Base-by-base conservation (phyloP, 2,329 filamentous ascomycete genomes). In the Hypomyces rosellus region DNA sequence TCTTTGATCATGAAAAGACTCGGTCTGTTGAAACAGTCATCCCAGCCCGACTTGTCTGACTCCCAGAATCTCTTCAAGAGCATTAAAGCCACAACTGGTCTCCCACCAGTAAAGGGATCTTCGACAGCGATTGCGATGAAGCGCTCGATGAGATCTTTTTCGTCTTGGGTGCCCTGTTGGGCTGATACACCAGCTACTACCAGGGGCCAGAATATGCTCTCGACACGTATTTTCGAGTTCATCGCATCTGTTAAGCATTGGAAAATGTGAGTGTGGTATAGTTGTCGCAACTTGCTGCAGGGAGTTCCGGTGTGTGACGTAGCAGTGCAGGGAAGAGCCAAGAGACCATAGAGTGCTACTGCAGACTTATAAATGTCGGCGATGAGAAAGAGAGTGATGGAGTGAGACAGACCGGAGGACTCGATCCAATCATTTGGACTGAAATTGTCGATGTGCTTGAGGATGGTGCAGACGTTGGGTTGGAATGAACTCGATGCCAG, bases 11-110 rank as follows among this genome's bases (percentile, higher is more conserved):
- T 30, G 25, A 5, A 30, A 6, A 30, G 25, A 8, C 25, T 30
- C 25, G 47, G 50, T 33, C 42, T 14, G 9, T 52, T 47, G 37
- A 52, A 52, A 15, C 50, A 52, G 4, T 52, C 50, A 25, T 52
- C 50, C 50, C 50, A 52, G 8, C 18, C 16, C 16, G 37, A 50
- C 42, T 46, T 52, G 2, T 47, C 47, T n/a, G 50, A 50, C 7
- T 8, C 11, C 50, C 50, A 52, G 14, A 52, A 52, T 4, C 22
- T 52, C 33, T 48, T 46, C 47, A 52, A 46, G 15, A 42, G 40
- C 14, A 34, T 47, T 41, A 46, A 22, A 14, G 50, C 50, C 2
- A 38, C 20, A 1, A 37, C 16, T 11, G 50, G 49, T 2, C 41
- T 50, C 5, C 36, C 42, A 8, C 48, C 50, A 2, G 42, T 50